These are phyloP conservation scores for Alternaria conjuncta DNA, from an alignment of 2,329 filamentous ascomycete genomes.

Conservation along the genomic window DNA sequence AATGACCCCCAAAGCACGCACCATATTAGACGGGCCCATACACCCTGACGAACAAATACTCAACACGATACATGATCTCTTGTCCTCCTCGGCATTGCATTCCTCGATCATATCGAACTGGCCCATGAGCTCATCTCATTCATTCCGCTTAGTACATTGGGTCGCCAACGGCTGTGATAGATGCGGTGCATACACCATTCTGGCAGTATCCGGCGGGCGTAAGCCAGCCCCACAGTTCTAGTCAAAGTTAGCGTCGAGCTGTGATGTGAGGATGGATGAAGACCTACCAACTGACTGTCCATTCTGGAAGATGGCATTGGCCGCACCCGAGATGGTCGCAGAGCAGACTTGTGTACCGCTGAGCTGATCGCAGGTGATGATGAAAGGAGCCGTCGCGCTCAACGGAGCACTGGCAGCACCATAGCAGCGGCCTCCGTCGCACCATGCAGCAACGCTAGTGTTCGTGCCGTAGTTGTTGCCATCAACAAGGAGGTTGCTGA, in stretches of 20 bases:
- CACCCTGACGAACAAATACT: not conserved
- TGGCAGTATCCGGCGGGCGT: not conserved
- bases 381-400: not conserved
- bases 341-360: not conserved
- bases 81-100: not conserved
- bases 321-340: not conserved
- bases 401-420: not conserved
- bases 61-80: not conserved
- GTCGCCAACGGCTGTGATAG: not conserved
- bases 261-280: accelerated
- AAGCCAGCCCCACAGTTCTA: not conserved
- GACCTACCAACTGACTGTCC: not conserved
- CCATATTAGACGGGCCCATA: not conserved
- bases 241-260: accelerated
- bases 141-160: not conserved
- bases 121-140: not conserved
- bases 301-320: not conserved
- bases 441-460: not conserved
- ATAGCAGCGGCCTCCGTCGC: not conserved
- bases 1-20: not conserved
- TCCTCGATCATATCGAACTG: not conserved
- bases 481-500: not conserved
- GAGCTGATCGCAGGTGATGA: not conserved
- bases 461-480: not conserved
- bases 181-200: not conserved